phyloP scores from a whole-genome alignment of 2,329 filamentous ascomycete species.

The Simplicillium aogashimaense region DNA sequence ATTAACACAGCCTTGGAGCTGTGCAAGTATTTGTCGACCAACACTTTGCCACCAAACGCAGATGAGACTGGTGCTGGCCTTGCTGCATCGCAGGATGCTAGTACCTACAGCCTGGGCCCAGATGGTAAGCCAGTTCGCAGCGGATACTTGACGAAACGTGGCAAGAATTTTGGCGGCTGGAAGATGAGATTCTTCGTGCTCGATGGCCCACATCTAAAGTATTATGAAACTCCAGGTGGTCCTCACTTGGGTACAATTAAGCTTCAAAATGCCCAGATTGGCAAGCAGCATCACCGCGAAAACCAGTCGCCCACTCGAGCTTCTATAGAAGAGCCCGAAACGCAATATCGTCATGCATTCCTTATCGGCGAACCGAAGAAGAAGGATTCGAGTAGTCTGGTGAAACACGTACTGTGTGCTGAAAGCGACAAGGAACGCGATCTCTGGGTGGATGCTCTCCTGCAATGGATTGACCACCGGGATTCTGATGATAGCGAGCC shows the following conservation, averaged over 20 bases:
- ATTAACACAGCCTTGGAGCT: slow-evolving; percentile 67
- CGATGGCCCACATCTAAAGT: slow-evolving; percentile 60
- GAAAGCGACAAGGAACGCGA: slow-evolving; percentile 91
- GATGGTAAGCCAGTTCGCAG: slow-evolving; percentile 64
- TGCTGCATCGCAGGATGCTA: slow-evolving; percentile 14
- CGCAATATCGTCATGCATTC: slow-evolving; percentile 95
- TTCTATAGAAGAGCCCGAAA: slow-evolving; percentile 66
- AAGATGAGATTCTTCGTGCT: slow-evolving; percentile 66
- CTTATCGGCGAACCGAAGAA: slow-evolving; percentile 91
- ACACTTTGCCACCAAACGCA: slow-evolving; percentile 50
- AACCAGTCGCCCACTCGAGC: slow-evolving; percentile 51
- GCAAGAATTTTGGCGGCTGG: slow-evolving; percentile 99
- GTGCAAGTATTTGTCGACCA: slow-evolving; percentile 75
- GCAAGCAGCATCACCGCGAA: slow-evolving; percentile 61
- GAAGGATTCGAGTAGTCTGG: slow-evolving; percentile 79
- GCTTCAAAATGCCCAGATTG: slow-evolving; percentile 81
- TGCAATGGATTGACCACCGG: slow-evolving; percentile 77
- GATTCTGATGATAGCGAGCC: slow-evolving; percentile 41
- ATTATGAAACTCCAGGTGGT: slow-evolving; percentile 86
- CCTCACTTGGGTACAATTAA: slow-evolving; percentile 91
- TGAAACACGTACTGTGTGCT: slow-evolving; percentile 89
- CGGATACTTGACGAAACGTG: slow-evolving; percentile 90
- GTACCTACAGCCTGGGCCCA: slow-evolving; percentile 35
- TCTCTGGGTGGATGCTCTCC: slow-evolving; percentile 80
- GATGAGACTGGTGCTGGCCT: slow-evolving; percentile 37